A percentile compares a stretch with the other conserved stretches of the same genome.
phyloP scores from a whole-genome alignment of 73 alveolate genomes.

The Durusdinium trenchii region DNA sequence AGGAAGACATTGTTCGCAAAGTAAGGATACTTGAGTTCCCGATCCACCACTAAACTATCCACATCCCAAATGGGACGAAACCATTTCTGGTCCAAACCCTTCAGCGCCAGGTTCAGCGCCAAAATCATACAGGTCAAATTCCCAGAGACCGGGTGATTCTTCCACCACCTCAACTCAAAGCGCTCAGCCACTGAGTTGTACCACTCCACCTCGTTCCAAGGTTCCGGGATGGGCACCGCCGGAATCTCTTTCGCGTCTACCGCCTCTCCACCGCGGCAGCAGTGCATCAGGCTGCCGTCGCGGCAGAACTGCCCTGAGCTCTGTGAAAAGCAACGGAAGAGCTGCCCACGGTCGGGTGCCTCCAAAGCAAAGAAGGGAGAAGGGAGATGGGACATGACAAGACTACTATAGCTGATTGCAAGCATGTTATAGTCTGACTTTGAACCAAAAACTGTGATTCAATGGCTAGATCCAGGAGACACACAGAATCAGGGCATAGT shows the following conservation, averaged over 20 bases:
- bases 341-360: conserved; percentile 18
- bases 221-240: conserved; percentile 25
- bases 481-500: no score
- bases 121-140: conserved; percentile 49
- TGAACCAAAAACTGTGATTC: no score
- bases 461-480: no score
- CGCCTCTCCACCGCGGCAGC: conserved; percentile 3
- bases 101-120: conserved; percentile 36
- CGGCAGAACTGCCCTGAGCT: conserved; percentile 70
- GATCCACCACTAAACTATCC: conserved; percentile 4
- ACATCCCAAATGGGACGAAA: not conserved
- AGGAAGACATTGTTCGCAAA: conserved; percentile 77
- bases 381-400: no score
- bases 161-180: conserved; percentile 59
- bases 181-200: conserved; percentile 4
- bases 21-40: conserved; percentile 22
- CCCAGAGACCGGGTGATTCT: conserved; percentile 81
- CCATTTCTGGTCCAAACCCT: conserved; percentile 12
- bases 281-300: conserved; percentile 41
- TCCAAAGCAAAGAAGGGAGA: not conserved
- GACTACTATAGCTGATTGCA: no score
- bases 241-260: not conserved
- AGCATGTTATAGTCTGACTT: no score
- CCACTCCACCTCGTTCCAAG: conserved; percentile 61
- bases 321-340: conserved; percentile 56